These are phyloP conservation scores for Coniochaeta sp. DNA, from an alignment of 2,329 filamentous ascomycete species.

Conservation along the genomic window DNA sequence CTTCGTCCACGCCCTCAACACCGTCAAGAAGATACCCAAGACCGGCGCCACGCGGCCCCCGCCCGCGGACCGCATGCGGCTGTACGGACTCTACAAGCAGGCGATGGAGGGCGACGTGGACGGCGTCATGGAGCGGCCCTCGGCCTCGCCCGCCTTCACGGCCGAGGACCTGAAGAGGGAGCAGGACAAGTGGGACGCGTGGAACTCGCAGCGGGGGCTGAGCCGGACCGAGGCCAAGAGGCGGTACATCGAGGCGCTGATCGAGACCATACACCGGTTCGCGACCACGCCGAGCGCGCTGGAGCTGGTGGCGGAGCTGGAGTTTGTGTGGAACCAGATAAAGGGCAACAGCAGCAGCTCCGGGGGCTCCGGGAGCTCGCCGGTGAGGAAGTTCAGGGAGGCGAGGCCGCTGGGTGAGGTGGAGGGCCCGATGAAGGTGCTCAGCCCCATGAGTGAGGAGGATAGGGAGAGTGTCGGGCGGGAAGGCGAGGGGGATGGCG, in stretches of 20 bases:
- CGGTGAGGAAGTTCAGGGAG: constrained; percentile 23
- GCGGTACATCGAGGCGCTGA: constrained; percentile 85
- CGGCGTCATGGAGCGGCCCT: constrained; percentile 81
- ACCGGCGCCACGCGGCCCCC: constrained; percentile 87
- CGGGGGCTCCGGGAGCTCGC: constrained; percentile 27
- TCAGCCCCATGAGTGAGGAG: constrained; percentile 81
- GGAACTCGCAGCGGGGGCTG: constrained; percentile 80
- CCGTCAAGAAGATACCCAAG: constrained; percentile 93
- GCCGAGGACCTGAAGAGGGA: constrained; percentile 50
- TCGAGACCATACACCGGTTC: constrained; percentile 95
- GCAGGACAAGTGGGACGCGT: constrained; percentile 81
- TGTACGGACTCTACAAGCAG: constrained; percentile 98
- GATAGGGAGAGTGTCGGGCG: constrained; percentile 47
- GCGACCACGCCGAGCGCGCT: constrained; percentile 81
- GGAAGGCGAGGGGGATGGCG: constrained; percentile 35
- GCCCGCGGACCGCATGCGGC: constrained; percentile 72
- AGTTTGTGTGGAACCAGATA: constrained; percentile 99
- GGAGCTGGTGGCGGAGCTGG: constrained; percentile 87
- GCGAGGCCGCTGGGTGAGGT: constrained; percentile 23
- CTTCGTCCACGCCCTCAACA: constrained; percentile 97
- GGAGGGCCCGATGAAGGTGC: constrained; percentile 56
- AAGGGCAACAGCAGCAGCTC: constrained; percentile 55
- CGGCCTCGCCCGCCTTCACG: constrained; percentile 33
- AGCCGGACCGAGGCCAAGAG: constrained; percentile 89
- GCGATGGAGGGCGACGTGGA: constrained; percentile 98